These are phyloP conservation scores for Lathyrus oleraceus DNA, from an alignment of 306 rosid species.

Conservation along the genomic window DNA sequence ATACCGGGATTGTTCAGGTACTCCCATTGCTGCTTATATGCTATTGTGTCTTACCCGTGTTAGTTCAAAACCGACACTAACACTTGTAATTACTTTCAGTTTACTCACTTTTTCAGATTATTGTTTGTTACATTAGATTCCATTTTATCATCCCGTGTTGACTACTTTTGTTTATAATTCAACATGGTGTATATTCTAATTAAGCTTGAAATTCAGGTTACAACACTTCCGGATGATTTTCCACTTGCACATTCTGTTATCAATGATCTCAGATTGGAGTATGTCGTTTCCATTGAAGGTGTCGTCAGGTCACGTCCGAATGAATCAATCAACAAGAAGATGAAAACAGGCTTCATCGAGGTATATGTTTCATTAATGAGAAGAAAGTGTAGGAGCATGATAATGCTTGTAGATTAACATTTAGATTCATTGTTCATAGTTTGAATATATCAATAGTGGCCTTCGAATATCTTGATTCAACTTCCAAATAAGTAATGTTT, in stretches of 20 bases:
- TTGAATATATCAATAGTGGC: too few relatives aligned
- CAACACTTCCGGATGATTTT: slow-evolving; percentile 92
- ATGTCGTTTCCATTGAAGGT: slow-evolving; percentile 91
- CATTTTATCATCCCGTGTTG: too few relatives aligned
- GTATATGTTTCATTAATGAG: slow-evolving; percentile 34
- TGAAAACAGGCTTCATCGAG: slow-evolving; percentile 89
- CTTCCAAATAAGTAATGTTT: too few relatives aligned
- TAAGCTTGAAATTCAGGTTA: slow-evolving; percentile 50
- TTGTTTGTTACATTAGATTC: too few relatives aligned
- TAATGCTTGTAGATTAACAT: too few relatives aligned
- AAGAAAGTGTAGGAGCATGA: neutral
- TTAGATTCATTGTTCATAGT: too few relatives aligned
- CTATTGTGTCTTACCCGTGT: too few relatives aligned
- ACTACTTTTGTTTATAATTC: neutral
- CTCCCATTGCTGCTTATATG: neutral
- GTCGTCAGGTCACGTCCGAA: slow-evolving; percentile 72
- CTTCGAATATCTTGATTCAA: too few relatives aligned
- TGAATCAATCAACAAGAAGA: slow-evolving; percentile 73
- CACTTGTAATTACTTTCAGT: too few relatives aligned
- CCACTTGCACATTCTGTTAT: slow-evolving; percentile 72
- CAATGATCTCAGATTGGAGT: slow-evolving; percentile 76
- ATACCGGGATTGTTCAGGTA: slow-evolving; percentile 83
- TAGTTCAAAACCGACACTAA: too few relatives aligned
- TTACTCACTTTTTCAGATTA: too few relatives aligned
- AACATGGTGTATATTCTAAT: slow-evolving; percentile 26